Evolutionary conservation across 768 basidiomycete species (phyloP).

Genomic region (Dentipellis sp.): DNA sequence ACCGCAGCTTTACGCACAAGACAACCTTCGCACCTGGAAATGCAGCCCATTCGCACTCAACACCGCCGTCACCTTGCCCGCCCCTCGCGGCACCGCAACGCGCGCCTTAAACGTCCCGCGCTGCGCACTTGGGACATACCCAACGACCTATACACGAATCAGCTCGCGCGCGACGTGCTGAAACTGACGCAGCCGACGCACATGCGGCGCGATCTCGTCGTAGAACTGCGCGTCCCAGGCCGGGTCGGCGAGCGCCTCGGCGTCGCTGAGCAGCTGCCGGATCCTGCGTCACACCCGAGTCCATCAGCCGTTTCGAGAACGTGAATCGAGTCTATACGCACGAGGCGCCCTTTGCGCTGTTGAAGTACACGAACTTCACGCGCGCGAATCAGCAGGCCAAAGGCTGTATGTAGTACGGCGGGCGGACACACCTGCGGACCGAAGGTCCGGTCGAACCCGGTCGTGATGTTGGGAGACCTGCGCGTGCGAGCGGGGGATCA

Average conservation of each 20-base stretch:
- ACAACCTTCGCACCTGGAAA: slow-evolving; percentile 10
- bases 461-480: slow-evolving; percentile 19
- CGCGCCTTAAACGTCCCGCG: not conserved
- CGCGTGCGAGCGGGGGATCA: no score
- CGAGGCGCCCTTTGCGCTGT: not conserved
- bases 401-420: no score
- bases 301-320: not conserved
- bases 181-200: not conserved
- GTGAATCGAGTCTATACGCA: not conserved
- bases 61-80: slow-evolving; percentile 13
- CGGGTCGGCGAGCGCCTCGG: slow-evolving; percentile 18
- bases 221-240: slow-evolving; percentile 20
- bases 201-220: slow-evolving; percentile 19
- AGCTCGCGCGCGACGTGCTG: not conserved
- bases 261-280: slow-evolving; percentile 16
- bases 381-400: no score
- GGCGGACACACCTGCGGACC: slow-evolving; percentile 16
- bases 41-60: slow-evolving; percentile 18
- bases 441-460: slow-evolving; percentile 22
- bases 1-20: not conserved
- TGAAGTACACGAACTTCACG: not conserved
- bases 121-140: not conserved
- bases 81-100: slow-evolving; percentile 14
- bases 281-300: not conserved
- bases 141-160: not conserved